Evolutionary conservation across 306 rosid genomes (phyloP).

Genomic region (Boehmeria nivea): DNA sequence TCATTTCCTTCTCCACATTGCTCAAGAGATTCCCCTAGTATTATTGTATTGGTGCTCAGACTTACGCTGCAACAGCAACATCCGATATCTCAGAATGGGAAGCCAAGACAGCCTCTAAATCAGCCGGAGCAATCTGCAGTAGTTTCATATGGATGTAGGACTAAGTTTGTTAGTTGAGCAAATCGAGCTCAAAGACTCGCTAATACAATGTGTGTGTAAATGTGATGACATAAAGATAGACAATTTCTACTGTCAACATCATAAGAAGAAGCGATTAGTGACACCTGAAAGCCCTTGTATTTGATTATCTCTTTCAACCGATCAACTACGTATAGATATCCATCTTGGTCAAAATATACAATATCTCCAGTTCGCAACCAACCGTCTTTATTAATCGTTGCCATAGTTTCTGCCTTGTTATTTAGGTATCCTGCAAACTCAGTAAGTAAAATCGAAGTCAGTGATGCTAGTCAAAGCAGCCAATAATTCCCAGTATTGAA

Average conservation of each 20-base stretch:
- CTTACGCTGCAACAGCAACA: constrained; percentile 39
- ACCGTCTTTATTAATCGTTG: constrained; percentile 54
- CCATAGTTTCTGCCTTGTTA: constrained; percentile 55
- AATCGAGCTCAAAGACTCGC: neutral
- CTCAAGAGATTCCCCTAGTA: too few species aligned
- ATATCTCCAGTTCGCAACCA: constrained; percentile 83
- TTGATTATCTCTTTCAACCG: constrained; percentile 91
- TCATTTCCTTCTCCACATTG: too few species aligned
- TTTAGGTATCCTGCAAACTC: constrained; percentile 67
- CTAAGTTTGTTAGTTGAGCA: too few species aligned
- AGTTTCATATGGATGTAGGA: too few species aligned
- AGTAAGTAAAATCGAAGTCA: constrained; percentile 3
- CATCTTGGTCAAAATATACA: constrained; percentile 63
- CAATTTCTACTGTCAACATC: neutral
- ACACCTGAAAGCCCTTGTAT: constrained; percentile 91
- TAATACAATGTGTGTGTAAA: neutral
- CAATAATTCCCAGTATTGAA: too few species aligned
- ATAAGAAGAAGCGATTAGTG: neutral
- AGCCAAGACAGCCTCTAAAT: constrained; percentile 43
- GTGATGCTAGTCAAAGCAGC: neutral
- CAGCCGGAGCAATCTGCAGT: constrained; percentile 45
- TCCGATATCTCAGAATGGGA: constrained; percentile 44
- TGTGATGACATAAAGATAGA: too few species aligned
- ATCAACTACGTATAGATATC: constrained; percentile 56
- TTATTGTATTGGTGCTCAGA: neutral